Conservation (phyloP, 164 flowering plant species). For the Hamamelis virginiana region DNA sequence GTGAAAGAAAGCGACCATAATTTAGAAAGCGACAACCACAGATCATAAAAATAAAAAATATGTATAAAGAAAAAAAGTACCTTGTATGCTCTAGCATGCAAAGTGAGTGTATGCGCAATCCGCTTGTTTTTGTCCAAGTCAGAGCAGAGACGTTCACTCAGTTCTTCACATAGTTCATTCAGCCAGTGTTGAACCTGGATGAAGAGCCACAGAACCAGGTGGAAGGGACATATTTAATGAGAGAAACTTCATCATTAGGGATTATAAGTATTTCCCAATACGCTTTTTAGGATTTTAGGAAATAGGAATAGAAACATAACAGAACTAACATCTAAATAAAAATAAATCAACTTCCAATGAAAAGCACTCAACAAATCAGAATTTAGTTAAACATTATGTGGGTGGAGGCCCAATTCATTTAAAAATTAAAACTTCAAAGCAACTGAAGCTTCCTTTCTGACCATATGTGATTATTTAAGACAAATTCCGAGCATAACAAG, state of each 20-base stretch:
- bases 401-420: not conserved
- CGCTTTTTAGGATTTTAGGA: not conserved
- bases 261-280: not conserved
- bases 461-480: too few relatives aligned
- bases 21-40: not conserved
- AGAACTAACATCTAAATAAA: not conserved
- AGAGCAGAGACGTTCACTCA: constrained; percentile 71
- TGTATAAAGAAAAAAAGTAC: constrained; percentile 33
- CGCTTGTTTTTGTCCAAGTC: constrained; percentile 83
- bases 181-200: constrained; percentile 85
- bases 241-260: not conserved
- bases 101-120: constrained; percentile 76
- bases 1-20: not conserved
- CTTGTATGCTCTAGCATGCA: constrained; percentile 80
- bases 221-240: not conserved
- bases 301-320: too few relatives aligned
- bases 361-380: too few relatives aligned
- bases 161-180: constrained; percentile 83
- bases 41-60: not conserved
- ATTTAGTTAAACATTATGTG: not conserved
- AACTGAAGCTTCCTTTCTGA: not conserved
- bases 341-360: not conserved
- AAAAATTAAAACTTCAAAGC: not conserved
- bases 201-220: constrained; percentile 9
- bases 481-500: too few relatives aligned